phyloP scores from a whole-genome alignment of 1,139 yeast species.

The Tardiomyces blankii region DNA sequence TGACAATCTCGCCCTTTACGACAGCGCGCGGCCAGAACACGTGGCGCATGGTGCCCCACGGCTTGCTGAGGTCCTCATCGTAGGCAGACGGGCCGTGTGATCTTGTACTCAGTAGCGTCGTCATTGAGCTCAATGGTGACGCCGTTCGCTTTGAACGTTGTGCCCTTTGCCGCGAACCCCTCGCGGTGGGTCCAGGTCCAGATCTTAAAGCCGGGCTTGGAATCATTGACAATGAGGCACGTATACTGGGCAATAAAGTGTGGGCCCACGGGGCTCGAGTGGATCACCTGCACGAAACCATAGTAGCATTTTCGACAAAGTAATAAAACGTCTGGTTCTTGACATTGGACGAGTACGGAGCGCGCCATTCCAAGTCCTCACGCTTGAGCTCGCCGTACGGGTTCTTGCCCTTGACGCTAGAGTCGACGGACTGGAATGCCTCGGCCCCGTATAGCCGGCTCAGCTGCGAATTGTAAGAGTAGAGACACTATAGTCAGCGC shows the following conservation, averaged over 20 bases:
- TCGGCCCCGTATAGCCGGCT: conserved; percentile 93
- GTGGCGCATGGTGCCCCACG: conserved; percentile 98
- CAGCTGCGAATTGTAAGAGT: conserved; percentile 95
- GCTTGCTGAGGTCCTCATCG: conserved; percentile 64
- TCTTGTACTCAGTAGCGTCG: conserved; percentile 42
- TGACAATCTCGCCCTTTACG: conserved; percentile 49
- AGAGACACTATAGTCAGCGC: conserved; percentile 35
- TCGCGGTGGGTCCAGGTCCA: conserved; percentile 92
- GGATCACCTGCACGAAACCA: conserved; percentile 92
- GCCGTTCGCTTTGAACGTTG: conserved; percentile 61
- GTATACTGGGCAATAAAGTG: conserved; percentile 94
- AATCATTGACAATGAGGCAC: conserved; percentile 56
- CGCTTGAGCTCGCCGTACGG: conserved; percentile 44
- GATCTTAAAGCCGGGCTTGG: conserved; percentile 38
- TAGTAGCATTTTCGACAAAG: conserved; percentile 44
- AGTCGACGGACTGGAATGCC: conserved; percentile 77
- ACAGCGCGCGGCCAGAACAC: conserved; percentile 88
- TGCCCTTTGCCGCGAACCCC: conserved; percentile 55
- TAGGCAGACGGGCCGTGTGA: conserved; percentile 74
- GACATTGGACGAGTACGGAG: conserved; percentile 76
- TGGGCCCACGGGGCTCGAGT: conserved; percentile 81
- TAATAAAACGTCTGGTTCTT: conserved; percentile 93
- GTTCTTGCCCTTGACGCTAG: conserved; percentile 42
- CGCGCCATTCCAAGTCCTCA: conserved; percentile 64
- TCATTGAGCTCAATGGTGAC: conserved; percentile 51